A percentile compares a stretch with the other conserved stretches of the same genome.
Evolutionary conservation across 768 basidiomycete species (phyloP).

Genomic region (Leccinum truebloodii): DNA sequence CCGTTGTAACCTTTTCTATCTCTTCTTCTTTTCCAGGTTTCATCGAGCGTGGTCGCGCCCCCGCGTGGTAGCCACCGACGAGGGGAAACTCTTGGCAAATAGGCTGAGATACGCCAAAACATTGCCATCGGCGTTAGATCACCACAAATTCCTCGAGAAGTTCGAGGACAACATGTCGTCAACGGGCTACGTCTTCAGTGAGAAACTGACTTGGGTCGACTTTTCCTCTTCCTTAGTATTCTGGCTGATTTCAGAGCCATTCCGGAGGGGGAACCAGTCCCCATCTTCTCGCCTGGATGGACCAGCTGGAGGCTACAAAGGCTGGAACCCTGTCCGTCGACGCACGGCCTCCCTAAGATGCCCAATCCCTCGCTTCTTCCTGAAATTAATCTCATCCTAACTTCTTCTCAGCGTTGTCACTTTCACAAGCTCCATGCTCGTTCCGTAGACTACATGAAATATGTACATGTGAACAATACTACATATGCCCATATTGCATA

Average conservation of each 20-base stretch:
- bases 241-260: conserved; percentile 30
- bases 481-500: neutral
- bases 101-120: conserved; percentile 16
- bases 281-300: conserved; percentile 25
- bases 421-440: neutral
- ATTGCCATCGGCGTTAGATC: conserved; percentile 19
- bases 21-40: conserved; percentile 19
- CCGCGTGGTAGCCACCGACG: conserved; percentile 29
- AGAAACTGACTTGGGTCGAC: conserved; percentile 31
- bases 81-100: conserved; percentile 19
- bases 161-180: conserved; percentile 26
- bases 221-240: conserved; percentile 32
- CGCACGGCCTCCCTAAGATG: conserved; percentile 22
- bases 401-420: neutral
- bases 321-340: conserved; percentile 26
- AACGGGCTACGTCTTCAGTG: conserved; percentile 30
- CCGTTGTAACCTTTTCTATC: neutral
- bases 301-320: conserved; percentile 23
- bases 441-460: too few species aligned
- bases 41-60: conserved; percentile 31
- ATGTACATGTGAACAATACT: neutral
- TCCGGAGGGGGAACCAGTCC: conserved; percentile 25
- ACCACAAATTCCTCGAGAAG: conserved; percentile 12
- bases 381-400: neutral
- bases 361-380: neutral